Percentiles rank a stretch among this genome's conserved stretches.
These are phyloP conservation scores for Dactylellina drechsleri DNA, from an alignment of 2,329 filamentous ascomycete genomes.

Conservation along the genomic window DNA sequence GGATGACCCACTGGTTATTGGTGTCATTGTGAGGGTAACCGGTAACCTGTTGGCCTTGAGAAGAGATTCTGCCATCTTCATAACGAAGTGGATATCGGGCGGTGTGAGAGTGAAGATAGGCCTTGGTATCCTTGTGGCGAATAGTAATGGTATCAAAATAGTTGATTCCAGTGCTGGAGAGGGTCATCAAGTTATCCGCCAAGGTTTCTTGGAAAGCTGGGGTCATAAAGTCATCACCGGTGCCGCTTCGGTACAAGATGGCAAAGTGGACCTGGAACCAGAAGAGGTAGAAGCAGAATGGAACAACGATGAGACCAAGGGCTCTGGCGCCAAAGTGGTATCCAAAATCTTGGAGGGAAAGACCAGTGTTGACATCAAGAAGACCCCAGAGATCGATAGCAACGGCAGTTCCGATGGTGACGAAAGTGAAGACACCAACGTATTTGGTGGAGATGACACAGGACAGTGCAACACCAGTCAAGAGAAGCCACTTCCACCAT, in stretches of 20 bases:
- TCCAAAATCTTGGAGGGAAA: conserved; percentile 80
- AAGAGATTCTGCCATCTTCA: conserved; percentile 95
- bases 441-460: conserved; percentile 99
- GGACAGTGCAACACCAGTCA: conserved; percentile 92
- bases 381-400: conserved; percentile 95
- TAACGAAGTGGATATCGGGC: conserved; percentile 93
- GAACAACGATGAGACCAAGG: conserved; percentile 86
- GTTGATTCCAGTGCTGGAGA: conserved; percentile 84
- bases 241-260: conserved; percentile 85
- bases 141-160: conserved; percentile 90
- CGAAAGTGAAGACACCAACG: conserved; percentile 93
- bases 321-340: conserved; percentile 90
- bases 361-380: conserved; percentile 85
- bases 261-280: conserved; percentile 99
- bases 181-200: conserved; percentile 91
- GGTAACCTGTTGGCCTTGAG: conserved; percentile 94
- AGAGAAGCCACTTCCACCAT: conserved; percentile 99
- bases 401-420: conserved; percentile 94
- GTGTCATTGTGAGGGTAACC: conserved; percentile 98
- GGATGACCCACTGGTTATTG: conserved; percentile 97
- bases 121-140: conserved; percentile 96
- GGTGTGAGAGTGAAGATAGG: conserved; percentile 91
- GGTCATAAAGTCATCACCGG: conserved; percentile 98
- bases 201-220: conserved; percentile 98
- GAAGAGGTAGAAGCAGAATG: conserved; percentile 98